Evolutionary conservation across 2,329 filamentous ascomycete species (phyloP).

Genomic region (Penicillium freii): DNA sequence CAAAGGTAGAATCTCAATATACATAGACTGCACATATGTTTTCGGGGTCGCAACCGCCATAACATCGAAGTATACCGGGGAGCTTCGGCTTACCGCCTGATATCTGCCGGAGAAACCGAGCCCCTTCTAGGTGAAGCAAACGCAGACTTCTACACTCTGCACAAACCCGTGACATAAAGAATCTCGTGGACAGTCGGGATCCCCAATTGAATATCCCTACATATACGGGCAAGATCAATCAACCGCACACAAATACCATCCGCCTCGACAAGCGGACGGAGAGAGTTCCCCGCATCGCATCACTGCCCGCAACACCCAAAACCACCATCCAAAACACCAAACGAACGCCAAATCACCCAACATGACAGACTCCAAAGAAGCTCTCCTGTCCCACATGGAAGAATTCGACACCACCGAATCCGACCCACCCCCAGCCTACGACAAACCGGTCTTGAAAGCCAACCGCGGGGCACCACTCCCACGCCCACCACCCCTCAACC

Average conservation of each 20-base stretch:
- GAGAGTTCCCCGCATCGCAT: neutral
- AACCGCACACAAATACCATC: neutral
- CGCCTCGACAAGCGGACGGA: neutral
- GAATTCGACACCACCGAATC: neutral
- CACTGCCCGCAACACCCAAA: neutral
- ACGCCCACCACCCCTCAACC: constrained; percentile 61
- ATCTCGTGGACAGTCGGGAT: neutral
- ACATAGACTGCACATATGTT: neutral
- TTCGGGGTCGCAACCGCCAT: neutral
- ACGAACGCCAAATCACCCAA: constrained; percentile 1
- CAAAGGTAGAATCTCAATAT: neutral
- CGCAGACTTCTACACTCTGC: neutral
- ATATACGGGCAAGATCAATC: neutral
- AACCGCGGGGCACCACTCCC: constrained; percentile 31
- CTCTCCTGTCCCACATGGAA: constrained; percentile 24
- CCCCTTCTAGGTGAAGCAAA: neutral
- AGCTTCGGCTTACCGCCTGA: constrained; percentile 3
- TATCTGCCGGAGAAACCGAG: constrained; percentile 1
- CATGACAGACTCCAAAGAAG: constrained; percentile 34
- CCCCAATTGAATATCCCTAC: neutral
- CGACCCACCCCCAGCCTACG: constrained; percentile 39
- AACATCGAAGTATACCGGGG: neutral
- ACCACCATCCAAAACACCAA: neutral
- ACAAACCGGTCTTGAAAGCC: constrained; percentile 19
- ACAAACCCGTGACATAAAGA: neutral